Percentiles rank a stretch among this genome's conserved stretches.
These are phyloP conservation scores for Diospyros lotus DNA, from an alignment of 148 eudicot genomes.

Conservation along the genomic window DNA sequence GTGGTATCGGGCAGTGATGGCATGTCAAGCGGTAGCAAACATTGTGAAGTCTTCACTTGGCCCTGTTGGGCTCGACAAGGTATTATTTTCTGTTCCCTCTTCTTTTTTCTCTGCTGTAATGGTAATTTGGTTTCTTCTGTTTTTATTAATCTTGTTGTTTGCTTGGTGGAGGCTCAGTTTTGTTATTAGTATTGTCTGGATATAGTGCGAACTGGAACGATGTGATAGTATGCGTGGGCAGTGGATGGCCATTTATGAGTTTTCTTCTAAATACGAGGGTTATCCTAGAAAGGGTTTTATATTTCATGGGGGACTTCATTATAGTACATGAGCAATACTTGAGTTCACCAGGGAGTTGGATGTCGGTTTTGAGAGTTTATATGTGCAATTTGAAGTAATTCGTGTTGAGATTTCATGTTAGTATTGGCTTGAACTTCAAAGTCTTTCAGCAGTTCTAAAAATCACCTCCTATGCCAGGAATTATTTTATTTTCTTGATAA, in stretches of 20 bases:
- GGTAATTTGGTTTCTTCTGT: not conserved
- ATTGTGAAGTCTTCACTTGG: conserved; percentile 97
- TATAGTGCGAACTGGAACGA: too few species aligned
- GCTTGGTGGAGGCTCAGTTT: not conserved
- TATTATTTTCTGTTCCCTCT: conserved; percentile 9
- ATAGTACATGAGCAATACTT: not conserved
- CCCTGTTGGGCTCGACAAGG: conserved; percentile 99
- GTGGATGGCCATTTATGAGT: not conserved
- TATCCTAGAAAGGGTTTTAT: not conserved
- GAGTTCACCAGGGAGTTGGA: not conserved
- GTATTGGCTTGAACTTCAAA: not conserved
- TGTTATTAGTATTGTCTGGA: not conserved
- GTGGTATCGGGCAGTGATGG: conserved; percentile 49
- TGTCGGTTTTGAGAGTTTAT: not conserved
- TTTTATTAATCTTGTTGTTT: not conserved
- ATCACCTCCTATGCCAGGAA: not conserved
- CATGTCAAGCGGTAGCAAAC: conserved; percentile 89
- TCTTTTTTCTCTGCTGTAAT: not conserved
- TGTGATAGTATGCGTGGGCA: not conserved
- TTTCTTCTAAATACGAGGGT: too few species aligned
- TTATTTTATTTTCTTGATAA: too few species aligned
- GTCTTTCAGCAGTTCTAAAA: not conserved
- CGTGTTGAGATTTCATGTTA: not conserved
- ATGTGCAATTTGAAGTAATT: not conserved
- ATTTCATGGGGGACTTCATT: not conserved